Evolutionary conservation across 2,329 filamentous ascomycete species (phyloP), one percentile per base, ranked within the genome.

Genomic region (Colletotrichum acutatum): DNA sequence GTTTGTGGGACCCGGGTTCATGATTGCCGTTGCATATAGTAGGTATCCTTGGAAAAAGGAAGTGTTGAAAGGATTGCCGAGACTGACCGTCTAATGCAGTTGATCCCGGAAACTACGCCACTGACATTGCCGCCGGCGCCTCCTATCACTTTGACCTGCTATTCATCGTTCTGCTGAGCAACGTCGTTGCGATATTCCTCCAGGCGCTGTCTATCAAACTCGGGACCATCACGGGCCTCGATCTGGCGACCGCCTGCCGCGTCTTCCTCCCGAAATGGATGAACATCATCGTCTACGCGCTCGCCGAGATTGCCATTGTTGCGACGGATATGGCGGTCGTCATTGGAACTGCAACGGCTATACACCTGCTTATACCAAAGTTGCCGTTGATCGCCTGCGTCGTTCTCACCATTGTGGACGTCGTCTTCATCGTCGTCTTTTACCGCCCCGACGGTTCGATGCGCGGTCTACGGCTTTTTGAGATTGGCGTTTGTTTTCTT

Each of bases 311-410:
- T 6, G 91, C 91, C 74, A 94, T 94, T 70, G 90, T 94, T 67
- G 91, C 91, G 1, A 94, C 92, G 0, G 92, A 94, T 78, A 90
- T 94, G 75, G 91, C 91, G 68, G 91, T 93, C 84, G 91, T 93
- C 30, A 93, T 94, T 75, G 92, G 92, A 61, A 92, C 90, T 14
- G 92, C 92, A 16, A 93, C 93, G 74, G 91, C 90, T 1, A 82
- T 94, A 54, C 93, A 93, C 76, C 83, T 94, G 19, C 84, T 94
- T 37, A 86, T 91, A 32, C 89, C 89, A 0, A 84, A 89, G 72
- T 83, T 94, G 8, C 91, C 92, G 0, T 83, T 94, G 12, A 89
- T 93, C 0, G 91, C 89, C 1, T 91, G 91, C 26, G 93, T 91
- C 75, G 91, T 90, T 19, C 84, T 94, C 46, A 92, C 91, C 0